A percentile compares a stretch with the other conserved stretches of the same genome.
Conservation (phyloP, 2,329 filamentous ascomycete species). For the Aspergillus quadrilineatus region DNA sequence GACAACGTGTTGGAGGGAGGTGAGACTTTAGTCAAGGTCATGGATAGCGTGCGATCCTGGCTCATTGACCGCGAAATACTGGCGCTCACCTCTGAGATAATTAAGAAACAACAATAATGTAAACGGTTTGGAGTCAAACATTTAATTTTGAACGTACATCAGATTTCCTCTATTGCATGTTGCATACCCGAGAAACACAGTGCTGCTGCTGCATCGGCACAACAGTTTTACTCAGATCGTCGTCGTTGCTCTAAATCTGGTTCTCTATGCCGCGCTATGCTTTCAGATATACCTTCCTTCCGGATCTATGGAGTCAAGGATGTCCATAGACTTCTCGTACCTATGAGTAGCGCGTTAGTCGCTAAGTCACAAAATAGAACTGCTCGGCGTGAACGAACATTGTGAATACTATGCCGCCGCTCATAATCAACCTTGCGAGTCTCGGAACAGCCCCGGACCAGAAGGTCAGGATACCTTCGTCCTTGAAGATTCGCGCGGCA, state of each 20-base stretch:
- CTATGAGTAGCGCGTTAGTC: conserved; percentile 23
- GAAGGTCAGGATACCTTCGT: conserved; percentile 85
- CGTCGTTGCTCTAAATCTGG: too few relatives aligned
- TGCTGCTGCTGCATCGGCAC: too few relatives aligned
- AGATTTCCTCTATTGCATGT: neutral
- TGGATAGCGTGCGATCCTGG: conserved; percentile 77
- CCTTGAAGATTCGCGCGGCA: conserved; percentile 76
- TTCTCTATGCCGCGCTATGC: neutral
- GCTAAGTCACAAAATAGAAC: neutral
- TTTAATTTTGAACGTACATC: neutral
- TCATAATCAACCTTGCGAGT: conserved; percentile 79
- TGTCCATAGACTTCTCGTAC: conserved; percentile 95
- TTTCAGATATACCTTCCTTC: conserved; percentile 70
- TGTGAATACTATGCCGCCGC: conserved; percentile 95
- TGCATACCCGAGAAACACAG: too few relatives aligned
- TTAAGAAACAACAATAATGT: conserved; percentile 40
- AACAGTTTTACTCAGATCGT: too few relatives aligned
- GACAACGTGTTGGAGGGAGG: conserved; percentile 76
- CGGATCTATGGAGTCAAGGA: conserved; percentile 77
- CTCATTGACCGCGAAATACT: conserved; percentile 72
- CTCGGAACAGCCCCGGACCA: conserved; percentile 92
- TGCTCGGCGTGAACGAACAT: conserved; percentile 58
- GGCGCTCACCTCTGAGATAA: conserved; percentile 64
- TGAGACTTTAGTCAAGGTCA: conserved; percentile 69
- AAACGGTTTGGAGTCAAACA: neutral